Percentiles rank a stretch among this genome's conserved stretches.
Conservation (phyloP, 345 rosid genomes). For the Populus ilicifolia region DNA sequence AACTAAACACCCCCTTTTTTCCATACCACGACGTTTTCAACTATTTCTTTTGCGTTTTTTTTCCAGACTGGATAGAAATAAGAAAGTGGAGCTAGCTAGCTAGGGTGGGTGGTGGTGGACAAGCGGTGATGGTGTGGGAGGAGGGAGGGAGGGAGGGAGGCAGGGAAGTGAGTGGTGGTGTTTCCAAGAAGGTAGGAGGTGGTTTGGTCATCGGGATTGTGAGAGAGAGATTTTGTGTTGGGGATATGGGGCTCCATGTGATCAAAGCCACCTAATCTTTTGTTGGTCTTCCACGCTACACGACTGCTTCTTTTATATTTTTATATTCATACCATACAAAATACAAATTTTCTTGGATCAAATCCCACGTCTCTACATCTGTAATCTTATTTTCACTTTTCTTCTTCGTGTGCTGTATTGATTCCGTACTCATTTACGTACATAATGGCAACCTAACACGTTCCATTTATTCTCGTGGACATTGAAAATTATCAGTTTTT, state of each 20-base stretch:
- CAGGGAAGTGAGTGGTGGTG: conserved; percentile 7
- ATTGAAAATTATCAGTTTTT: no score
- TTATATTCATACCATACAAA: background rate
- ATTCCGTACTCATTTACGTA: background rate
- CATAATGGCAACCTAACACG: background rate
- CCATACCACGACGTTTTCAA: background rate
- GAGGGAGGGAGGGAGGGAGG: background rate
- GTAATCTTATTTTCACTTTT: background rate
- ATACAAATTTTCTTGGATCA: background rate
- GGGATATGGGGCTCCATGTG: conserved; percentile 28
- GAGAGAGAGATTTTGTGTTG: conserved; percentile 21
- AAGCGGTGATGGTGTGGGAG: background rate
- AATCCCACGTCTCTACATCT: background rate
- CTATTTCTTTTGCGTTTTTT: no score
- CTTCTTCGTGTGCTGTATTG: background rate
- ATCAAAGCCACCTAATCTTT: conserved; percentile 25
- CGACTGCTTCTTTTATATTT: background rate
- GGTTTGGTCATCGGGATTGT: conserved; percentile 4
- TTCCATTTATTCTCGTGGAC: background rate
- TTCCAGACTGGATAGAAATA: no score
- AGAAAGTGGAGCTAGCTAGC: background rate
- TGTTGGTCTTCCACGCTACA: conserved; percentile 17
- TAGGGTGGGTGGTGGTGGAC: background rate
- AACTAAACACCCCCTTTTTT: background rate
- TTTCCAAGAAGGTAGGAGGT: conserved; percentile 27